These are phyloP conservation scores for Pisolithus microcarpus DNA, from an alignment of 768 basidiomycete genomes.

Conservation along the genomic window DNA sequence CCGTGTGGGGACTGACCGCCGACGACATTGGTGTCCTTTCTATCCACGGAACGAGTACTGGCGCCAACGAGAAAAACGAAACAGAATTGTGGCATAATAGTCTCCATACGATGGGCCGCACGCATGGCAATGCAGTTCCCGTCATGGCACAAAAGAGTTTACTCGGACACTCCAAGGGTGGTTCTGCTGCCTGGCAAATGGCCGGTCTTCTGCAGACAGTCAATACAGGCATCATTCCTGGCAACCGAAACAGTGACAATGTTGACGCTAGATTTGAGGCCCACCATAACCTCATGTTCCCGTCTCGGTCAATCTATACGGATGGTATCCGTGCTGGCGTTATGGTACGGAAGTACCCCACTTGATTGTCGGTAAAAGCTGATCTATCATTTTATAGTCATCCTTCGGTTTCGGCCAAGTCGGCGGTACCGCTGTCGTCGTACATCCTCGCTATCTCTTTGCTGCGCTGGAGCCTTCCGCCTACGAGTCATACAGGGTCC, in stretches of 20 bases:
- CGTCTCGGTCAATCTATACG: constrained; percentile 91
- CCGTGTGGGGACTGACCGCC: constrained; percentile 91
- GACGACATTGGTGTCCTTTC: constrained; percentile 90
- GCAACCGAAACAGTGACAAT: constrained; percentile 95
- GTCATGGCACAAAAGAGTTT: constrained; percentile 97
- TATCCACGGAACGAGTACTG: constrained; percentile 85
- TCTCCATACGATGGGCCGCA: constrained; percentile 81
- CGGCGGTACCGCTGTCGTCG: constrained; percentile 81
- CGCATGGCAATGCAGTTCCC: constrained; percentile 93
- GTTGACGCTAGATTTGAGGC: constrained; percentile 89
- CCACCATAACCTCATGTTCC: constrained; percentile 91
- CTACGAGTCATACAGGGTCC: constrained; percentile 71
- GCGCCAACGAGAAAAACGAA: constrained; percentile 95
- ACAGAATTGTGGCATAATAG: constrained; percentile 95
- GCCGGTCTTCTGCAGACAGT: constrained; percentile 86
- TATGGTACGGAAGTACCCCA: constrained; percentile 50
- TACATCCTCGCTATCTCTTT: constrained; percentile 89
- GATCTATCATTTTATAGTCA: constrained; percentile 41
- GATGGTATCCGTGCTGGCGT: constrained; percentile 85
- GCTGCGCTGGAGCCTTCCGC: constrained; percentile 72
- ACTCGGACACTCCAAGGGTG: constrained; percentile 96
- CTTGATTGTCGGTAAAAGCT: background rate
- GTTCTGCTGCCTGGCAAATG: constrained; percentile 98
- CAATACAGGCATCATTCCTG: constrained; percentile 80
- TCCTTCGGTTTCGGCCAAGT: constrained; percentile 99